Evolutionary conservation across 129 eudicot species (phyloP), one percentile per base, ranked within the genome.

Genomic region (Erigeron canadensis): DNA sequence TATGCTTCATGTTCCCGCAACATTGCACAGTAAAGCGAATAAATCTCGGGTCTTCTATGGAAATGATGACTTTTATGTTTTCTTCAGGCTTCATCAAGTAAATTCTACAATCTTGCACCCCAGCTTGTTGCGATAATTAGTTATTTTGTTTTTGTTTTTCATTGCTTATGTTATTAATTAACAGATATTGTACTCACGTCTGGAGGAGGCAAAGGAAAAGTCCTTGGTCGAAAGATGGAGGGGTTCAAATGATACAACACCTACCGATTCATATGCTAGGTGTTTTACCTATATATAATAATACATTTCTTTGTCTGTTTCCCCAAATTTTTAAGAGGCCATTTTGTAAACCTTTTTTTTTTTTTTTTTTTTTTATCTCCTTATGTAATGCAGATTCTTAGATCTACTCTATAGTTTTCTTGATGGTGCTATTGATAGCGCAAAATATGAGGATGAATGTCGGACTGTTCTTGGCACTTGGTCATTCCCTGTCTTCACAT

Each of bases 391-490:
- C 92, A 94, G 99, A 61, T 94, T 94, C 75, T 82, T 85, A 75
- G 86, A 81, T 74, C 88, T 90, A 15, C 90, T 94, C 58, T 82
- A 86, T 73, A 86, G 80, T 77, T 72, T 94, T 67, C 88, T 94
- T 46, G 89, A 88, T 84, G 99, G 99, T n/a, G 86, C 97, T 44
- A 84, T 88, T 67, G 99, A 94, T 56, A 87, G 88, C 70, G 80
- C 86, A 44, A 94, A 88, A 82, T 94, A 90, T 73, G 99, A 94
- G 85, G 99, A 94, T 84, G 99, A 94, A 62, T 94, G 99, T 54
- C 88, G 99, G 43, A 84, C 96, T 23, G 86, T 86, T 72, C 87
- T 94, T 71, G 99, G 99, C 37, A 80, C 96, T 67, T 92, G 90
- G 81, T 94, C 99, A 12, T 94, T 90, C 69, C 74, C 88, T 72